Evolutionary conservation across 2,329 filamentous ascomycete genomes (phyloP).

Genomic region (Aspergillus japonicus): DNA sequence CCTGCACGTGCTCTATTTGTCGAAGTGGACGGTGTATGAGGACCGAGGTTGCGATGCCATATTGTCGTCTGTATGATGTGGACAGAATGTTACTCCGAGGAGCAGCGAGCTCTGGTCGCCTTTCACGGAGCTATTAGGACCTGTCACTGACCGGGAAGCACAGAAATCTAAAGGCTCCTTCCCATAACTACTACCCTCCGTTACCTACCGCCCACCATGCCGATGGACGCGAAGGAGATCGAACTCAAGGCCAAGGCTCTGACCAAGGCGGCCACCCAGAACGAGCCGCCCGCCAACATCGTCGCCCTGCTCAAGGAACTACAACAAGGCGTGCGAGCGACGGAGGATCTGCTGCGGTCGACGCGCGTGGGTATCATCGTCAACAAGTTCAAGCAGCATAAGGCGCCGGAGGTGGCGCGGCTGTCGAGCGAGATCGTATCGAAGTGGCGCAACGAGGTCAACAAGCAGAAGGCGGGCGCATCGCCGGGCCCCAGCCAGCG

Average conservation of each 20-base stretch:
- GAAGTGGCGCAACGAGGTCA: conserved; percentile 56
- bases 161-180: not conserved
- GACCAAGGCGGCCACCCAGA: conserved; percentile 71
- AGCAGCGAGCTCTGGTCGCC: not conserved
- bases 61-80: not conserved
- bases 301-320: conserved; percentile 73
- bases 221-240: conserved; percentile 81
- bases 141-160: conserved; percentile 1
- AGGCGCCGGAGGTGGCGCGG: conserved; percentile 68
- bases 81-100: not conserved
- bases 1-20: not conserved
- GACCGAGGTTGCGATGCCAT: not conserved
- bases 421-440: conserved; percentile 78
- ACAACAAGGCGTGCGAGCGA: conserved; percentile 76
- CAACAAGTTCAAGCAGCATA: conserved; percentile 80
- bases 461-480: conserved; percentile 48
- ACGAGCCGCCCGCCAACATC: conserved; percentile 71
- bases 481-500: conserved; percentile 40
- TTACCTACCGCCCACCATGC: conserved; percentile 13
- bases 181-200: not conserved
- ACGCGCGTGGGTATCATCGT: conserved; percentile 91
- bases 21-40: not conserved
- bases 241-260: conserved; percentile 74
- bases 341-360: conserved; percentile 83
- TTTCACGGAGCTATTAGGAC: not conserved